phyloP scores from a whole-genome alignment of 192 early-diverging fungal genomes.

The Chytriomyces hyalinus region DNA sequence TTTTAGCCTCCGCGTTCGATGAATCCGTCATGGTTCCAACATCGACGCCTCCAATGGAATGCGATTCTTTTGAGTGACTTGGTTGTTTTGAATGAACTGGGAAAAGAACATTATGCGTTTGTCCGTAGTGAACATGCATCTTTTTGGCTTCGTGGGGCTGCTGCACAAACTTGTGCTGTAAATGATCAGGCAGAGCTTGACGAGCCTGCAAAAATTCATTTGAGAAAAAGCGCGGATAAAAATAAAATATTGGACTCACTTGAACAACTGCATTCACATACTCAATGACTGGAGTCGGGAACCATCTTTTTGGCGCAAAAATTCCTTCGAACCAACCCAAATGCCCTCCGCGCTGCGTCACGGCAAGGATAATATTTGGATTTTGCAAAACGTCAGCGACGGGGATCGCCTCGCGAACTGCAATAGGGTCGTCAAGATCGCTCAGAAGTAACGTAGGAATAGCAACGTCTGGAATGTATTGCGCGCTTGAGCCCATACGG shows the following conservation, averaged over 20 bases:
- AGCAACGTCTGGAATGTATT: constrained; percentile 53
- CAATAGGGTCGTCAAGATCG: constrained; percentile 92
- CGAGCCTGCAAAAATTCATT: not conserved
- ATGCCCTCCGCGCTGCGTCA: constrained; percentile 86
- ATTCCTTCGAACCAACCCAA: constrained; percentile 81
- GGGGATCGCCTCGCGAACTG: constrained; percentile 69
- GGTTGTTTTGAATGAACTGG: not conserved
- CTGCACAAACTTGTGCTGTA: not conserved
- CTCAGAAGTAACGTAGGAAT: constrained; percentile 86
- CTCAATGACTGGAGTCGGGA: constrained; percentile 49
- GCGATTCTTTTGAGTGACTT: not conserved
- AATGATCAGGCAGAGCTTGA: not conserved
- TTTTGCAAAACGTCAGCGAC: constrained; percentile 73
- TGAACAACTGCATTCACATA: constrained; percentile 50
- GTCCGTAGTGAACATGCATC: not conserved
- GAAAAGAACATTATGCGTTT: not conserved
- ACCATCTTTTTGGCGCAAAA: constrained; percentile 44
- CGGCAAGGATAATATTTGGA: constrained; percentile 78
- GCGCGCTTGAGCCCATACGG: constrained; percentile 45
- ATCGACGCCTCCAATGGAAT: not conserved
- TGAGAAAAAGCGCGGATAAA: not conserved
- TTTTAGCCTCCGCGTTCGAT: not conserved
- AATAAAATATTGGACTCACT: constrained; percentile 18
- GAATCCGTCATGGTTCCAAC: not conserved
- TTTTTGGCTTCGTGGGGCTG: not conserved